Evolutionary conservation across 768 basidiomycete species (phyloP), one percentile per base, ranked within the genome.

Genomic region (Lanmaoa rubissima): DNA sequence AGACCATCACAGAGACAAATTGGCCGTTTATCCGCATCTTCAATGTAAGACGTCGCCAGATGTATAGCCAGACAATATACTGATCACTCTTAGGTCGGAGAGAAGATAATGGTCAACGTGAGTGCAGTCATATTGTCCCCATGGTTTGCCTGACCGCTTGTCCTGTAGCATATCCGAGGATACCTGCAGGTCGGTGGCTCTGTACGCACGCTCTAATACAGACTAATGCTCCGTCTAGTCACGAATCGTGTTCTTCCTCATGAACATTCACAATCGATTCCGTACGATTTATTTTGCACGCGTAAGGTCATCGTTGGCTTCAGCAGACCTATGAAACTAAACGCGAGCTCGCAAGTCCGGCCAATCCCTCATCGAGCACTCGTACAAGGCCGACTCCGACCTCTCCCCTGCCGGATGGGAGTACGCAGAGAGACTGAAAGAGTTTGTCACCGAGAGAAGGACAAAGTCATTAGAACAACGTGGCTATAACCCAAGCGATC

Each of bases 301-400:
- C 40, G 95, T 97, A 68, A 58, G 90, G 36, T 9, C 39, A 19
- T 51, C 53, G 40, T 21, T 46, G 13, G 26, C 45, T 48, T 40
- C 31, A 41, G n/a, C 4, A 14, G 41, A 16, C 19, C 32, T 26
- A 31, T n/a, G 13, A 48, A 46, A 16, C 47, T 58, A n/a, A 55
- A n/a, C 24, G 6, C 31, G 9, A 6, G 24, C 40, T 13, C 16
- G 7, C 41, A 64, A 97, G 94, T 96, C 95, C 17, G 97, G 97
- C n/a, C 94, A 95, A 79, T 96, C 94, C 13, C 79, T 98, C 55
- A 94, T 98, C 64, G 97, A 99, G 70, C 97, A 98, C 69, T 98
- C 96, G 6, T 98, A 95, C 80, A 96, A 95, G 75, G 95, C 97
- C 38, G 97, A 99, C 67, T 94, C 95, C 2, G 96, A 98, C 71